A percentile compares a stretch with the other conserved stretches of the same genome.
Conservation (phyloP, 345 rosid species). For the Melastoma malabathricum region DNA sequence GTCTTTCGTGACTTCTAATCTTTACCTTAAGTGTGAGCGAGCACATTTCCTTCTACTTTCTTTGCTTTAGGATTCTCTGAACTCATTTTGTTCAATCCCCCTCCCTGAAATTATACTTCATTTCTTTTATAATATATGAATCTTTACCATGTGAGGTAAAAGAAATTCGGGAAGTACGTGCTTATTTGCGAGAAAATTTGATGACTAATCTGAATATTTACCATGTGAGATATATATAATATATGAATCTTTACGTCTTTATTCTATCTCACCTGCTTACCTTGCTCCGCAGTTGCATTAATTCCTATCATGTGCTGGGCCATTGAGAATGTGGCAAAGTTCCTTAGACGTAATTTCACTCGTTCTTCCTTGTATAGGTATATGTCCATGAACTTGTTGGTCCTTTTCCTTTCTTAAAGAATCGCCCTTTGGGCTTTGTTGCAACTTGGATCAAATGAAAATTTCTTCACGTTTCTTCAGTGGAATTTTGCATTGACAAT, state of each 20-base stretch:
- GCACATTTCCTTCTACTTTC: background rate
- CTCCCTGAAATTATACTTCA: background rate
- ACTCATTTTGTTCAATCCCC: background rate
- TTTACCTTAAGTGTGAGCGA: constrained; percentile 75
- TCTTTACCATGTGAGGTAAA: too few relatives aligned
- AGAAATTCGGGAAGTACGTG: too few relatives aligned
- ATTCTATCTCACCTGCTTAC: too few relatives aligned
- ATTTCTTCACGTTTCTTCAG: too few relatives aligned
- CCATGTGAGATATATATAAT: too few relatives aligned
- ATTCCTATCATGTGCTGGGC: constrained; percentile 81
- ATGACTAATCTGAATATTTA: too few relatives aligned
- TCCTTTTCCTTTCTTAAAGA: background rate
- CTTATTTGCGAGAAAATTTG: too few relatives aligned
- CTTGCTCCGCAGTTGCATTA: constrained; percentile 58
- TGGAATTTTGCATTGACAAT: too few relatives aligned
- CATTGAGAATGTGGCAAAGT: constrained; percentile 69
- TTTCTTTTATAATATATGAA: too few relatives aligned
- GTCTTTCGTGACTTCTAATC: constrained; percentile 74
- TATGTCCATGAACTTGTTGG: background rate
- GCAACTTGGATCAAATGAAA: too few relatives aligned
- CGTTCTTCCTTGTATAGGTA: constrained; percentile 87
- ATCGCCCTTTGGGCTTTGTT: background rate
- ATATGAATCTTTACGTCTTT: too few relatives aligned
- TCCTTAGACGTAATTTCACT: constrained; percentile 67
- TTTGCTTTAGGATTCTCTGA: background rate